Base-by-base conservation (phyloP, 805 yeast genomes). In the Myxozyma mucilagina region DNA sequence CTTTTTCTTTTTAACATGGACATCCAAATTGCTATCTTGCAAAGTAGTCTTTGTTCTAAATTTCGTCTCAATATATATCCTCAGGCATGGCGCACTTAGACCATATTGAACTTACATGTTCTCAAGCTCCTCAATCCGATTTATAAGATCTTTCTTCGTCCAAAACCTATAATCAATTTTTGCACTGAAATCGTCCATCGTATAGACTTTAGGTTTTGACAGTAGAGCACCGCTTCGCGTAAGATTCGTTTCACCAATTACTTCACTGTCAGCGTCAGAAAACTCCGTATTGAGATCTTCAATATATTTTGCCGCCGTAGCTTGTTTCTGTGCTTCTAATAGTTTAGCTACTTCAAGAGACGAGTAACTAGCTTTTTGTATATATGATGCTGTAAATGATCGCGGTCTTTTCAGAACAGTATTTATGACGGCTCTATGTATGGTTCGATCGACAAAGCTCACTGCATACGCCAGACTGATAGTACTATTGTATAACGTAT, bases 91-190 rank as follows among this genome's bases (percentile, higher is more conserved):
- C 11, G 13, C 39, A 35, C 9, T 13, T 35, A 35, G 39, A 36
- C 31, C n/a, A n/a, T n/a, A n/a, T n/a, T 18, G 10, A 29, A 32
- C 65, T 24, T 20, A 54, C 64, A 56, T 45, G 10, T 29, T 24
- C 42, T 90, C 97, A 14, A 89, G 77, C 67, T 84, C 82, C 3
- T 69, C 61, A 18, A 92, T 78, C 53, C 81, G 78, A 14, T 76
- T 73, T 32, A 92, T 80, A 44, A 91, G 79, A 63, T 86, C 87
- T 54, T 82, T 83, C 67, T 80, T 86, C 20, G 85, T 74, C 96
- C 94, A 89, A 34, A 73, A 73, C 1, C 78, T 73, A 69, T 88
- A 88, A 55, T 82, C 73, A 4, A 65, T 61, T 56, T 53, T 50
- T 8, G 53, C 45, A 24, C 45, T 11, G 16, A 38, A 38, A 13